Percentiles rank a stretch among this genome's conserved stretches.
These are phyloP conservation scores for Dissophora ornata DNA, from an alignment of 192 early-diverging fungal genomes.

Conservation along the genomic window DNA sequence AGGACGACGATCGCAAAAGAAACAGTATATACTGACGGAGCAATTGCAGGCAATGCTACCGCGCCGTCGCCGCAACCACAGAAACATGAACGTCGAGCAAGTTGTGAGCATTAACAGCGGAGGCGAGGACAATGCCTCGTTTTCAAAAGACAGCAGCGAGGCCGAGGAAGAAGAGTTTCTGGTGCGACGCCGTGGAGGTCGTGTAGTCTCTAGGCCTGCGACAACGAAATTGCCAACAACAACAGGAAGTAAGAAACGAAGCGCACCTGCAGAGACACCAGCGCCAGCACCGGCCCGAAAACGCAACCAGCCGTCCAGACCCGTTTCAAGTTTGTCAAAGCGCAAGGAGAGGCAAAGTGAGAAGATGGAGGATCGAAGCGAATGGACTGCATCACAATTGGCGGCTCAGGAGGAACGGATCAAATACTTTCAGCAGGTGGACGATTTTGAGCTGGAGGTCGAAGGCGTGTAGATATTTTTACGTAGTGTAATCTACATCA, in stretches of 20 bases:
- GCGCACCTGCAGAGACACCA: not conserved
- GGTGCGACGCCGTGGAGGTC: not conserved
- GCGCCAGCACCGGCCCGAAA: not conserved
- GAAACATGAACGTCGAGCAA: not conserved
- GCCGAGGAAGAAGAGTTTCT: slow-evolving; percentile 16
- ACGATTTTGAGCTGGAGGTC: slow-evolving; percentile 45
- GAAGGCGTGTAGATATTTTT: slow-evolving; percentile 6
- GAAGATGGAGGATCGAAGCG: not conserved
- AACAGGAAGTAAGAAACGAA: slow-evolving; percentile 1
- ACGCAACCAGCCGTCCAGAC: not conserved
- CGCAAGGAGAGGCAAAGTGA: slow-evolving; percentile 1
- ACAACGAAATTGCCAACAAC: not conserved
- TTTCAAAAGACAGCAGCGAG: not conserved
- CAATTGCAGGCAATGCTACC: slow-evolving; percentile 27
- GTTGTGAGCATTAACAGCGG: not conserved
- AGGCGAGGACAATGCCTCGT: not conserved
- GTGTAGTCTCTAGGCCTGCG: not conserved
- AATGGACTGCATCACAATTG: slow-evolving; percentile 21
- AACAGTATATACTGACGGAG: slow-evolving; percentile 22
- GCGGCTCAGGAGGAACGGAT: slow-evolving; percentile 31
- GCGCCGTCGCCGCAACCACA: slow-evolving; percentile 1
- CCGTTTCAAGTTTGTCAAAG: not conserved
- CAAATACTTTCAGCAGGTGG: slow-evolving; percentile 33
- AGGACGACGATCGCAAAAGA: not conserved
- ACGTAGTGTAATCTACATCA: too few relatives aligned